Evolutionary conservation across 352 stramenopile species (phyloP), one percentile per base, ranked within the genome.

Genomic region (Blastocystis sp.): DNA sequence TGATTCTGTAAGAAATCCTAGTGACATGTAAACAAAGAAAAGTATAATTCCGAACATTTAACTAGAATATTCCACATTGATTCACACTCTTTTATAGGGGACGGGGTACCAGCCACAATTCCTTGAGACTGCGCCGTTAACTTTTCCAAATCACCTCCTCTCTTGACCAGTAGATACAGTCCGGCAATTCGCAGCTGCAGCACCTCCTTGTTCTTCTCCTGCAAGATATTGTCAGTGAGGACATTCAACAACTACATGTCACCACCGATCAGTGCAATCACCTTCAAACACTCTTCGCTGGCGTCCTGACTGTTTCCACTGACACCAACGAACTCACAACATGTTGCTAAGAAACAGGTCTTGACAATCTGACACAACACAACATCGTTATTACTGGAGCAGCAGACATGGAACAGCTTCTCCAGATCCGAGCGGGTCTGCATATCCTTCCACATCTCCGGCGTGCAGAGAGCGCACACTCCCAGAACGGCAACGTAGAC

Each of bases 1-100:
- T 82, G 93, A 95, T 92, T 96, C 93, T 3, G 94, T 96, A 18
- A 96, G 91, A 91, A 95, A 96, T 68, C 94, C 94, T 7, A 96
- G 92, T 90, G 93, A 96, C 93, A 96, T 96, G 30, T 91, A 45
- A 39, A 85, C 45, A 90, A 81, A 81, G n/a, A 81, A 63, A 16
- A 65, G 26, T 55, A 81, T 26, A 66, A 34, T 26, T 6, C 4
- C 16, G 18, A 62, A 13, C 18, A 41, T 16, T 64, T 62, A 26
- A 81, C 54, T 18, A 81, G 55, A 16, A 26, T 7, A 30, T 81
- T 81, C 70, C 70, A 81, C 43, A 62, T 64, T 1, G 9, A 45
- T 5, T 26, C 24, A 65, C 70, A 81, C 16, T 62, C 43, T 11
- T 9, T 4, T 20, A 81, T 64, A 4, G 20, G 3, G 18, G 13